A percentile compares a stretch with the other conserved stretches of the same genome.
Evolutionary conservation across 1,139 yeast genomes (phyloP).

Genomic region (Kodamaea ohmeri): DNA sequence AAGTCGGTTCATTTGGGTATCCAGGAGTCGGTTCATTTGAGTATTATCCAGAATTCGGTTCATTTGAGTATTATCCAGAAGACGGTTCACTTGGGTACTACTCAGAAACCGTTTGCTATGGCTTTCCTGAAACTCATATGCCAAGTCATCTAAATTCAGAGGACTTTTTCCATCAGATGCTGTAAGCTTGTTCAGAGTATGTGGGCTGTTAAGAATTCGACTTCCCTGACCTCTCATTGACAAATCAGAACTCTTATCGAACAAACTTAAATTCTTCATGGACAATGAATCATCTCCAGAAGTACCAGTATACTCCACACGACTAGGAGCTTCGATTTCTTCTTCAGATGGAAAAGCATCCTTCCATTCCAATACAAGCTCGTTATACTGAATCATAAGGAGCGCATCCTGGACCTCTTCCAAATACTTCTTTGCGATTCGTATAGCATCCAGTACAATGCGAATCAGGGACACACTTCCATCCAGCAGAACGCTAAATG

Average conservation of each 20-base stretch:
- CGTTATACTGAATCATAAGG: background rate
- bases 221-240: background rate
- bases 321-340: background rate
- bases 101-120: too few species aligned
- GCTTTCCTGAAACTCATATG: background rate
- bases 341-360: background rate
- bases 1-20: background rate
- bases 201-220: background rate
- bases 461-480: slow-evolving; percentile 2
- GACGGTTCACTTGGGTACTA: background rate
- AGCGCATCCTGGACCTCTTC: background rate
- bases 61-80: too few species aligned
- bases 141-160: too few species aligned
- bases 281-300: background rate
- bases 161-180: too few species aligned
- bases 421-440: slow-evolving; percentile 7
- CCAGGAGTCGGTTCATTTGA: background rate
- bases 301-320: background rate
- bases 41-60: background rate
- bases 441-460: slow-evolving; percentile 10
- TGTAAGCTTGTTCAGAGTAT: too few species aligned
- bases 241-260: background rate
- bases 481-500: too few species aligned
- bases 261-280: slow-evolving; percentile 1
- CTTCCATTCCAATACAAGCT: background rate